Conservation (phyloP, 2,329 filamentous ascomycete genomes). For the Calonectria leucothoes region DNA sequence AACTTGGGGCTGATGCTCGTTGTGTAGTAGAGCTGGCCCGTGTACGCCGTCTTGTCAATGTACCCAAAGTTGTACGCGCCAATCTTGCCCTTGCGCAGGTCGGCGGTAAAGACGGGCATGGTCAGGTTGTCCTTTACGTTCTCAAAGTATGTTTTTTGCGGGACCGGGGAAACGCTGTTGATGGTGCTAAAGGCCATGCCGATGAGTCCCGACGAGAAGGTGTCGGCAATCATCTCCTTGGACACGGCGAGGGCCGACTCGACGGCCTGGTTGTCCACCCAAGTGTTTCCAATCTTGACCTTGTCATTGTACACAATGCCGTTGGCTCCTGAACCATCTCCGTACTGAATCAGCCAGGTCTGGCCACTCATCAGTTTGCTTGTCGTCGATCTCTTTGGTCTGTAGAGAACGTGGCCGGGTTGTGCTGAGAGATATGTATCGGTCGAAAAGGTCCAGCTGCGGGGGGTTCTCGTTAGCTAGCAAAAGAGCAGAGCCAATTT, state of each 20-base stretch:
- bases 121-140: slow-evolving; percentile 46
- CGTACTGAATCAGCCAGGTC: slow-evolving; percentile 72
- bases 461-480: slow-evolving; percentile 35
- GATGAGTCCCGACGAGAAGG: slow-evolving; percentile 50
- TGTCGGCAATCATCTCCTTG: slow-evolving; percentile 47
- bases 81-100: slow-evolving; percentile 45
- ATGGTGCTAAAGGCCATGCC: slow-evolving; percentile 47
- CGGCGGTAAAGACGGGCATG: slow-evolving; percentile 51
- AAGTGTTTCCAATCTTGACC: slow-evolving; percentile 70
- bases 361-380: slow-evolving; percentile 53
- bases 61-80: slow-evolving; percentile 57
- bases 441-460: slow-evolving; percentile 76
- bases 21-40: slow-evolving; percentile 66
- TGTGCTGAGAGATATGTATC: slow-evolving; percentile 61
- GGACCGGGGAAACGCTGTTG: slow-evolving; percentile 48
- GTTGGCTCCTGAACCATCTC: slow-evolving; percentile 71
- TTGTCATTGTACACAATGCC: slow-evolving; percentile 75
- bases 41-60: slow-evolving; percentile 68
- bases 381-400: slow-evolving; percentile 56
- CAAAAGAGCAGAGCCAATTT: fast-evolving
- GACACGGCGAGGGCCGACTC: slow-evolving; percentile 73
- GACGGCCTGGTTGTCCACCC: slow-evolving; percentile 71
- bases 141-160: slow-evolving; percentile 50
- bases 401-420: slow-evolving; percentile 68
- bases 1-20: slow-evolving; percentile 63